These are phyloP conservation scores for Jacaranda mimosifolia DNA, from an alignment of 257 asterid species.

Conservation along the genomic window DNA sequence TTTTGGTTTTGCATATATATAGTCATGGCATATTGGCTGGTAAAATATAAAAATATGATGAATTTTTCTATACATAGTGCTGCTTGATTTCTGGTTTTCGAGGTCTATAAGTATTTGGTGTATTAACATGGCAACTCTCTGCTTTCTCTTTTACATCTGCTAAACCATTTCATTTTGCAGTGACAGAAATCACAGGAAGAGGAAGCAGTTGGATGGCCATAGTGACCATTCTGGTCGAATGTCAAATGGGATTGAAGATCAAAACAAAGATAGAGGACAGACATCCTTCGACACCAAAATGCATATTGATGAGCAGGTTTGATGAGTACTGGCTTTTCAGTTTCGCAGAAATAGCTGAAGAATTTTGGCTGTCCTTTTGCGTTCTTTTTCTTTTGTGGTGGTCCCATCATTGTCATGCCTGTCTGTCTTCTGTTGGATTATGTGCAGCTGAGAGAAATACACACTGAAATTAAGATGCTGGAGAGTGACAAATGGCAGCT, in stretches of 20 bases:
- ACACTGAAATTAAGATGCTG: constrained; percentile 65
- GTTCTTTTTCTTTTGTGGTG: constrained; percentile 14
- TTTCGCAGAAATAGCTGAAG: constrained; percentile 27
- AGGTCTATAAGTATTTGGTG: constrained; percentile 4
- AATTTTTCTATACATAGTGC: background rate
- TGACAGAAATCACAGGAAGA: constrained; percentile 62
- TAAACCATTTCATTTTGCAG: constrained; percentile 42
- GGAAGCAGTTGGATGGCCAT: constrained; percentile 68
- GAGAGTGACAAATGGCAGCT: constrained; percentile 66
- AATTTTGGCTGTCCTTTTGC: constrained; percentile 10
- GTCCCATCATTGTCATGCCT: constrained; percentile 26
- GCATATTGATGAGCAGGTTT: constrained; percentile 69
- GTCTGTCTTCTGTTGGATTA: constrained; percentile 33
- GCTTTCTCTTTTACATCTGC: constrained; percentile 29
- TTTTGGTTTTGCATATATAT: background rate
- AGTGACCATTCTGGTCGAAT: constrained; percentile 70
- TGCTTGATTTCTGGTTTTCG: constrained; percentile 6
- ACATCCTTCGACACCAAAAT: constrained; percentile 57
- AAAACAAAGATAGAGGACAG: constrained; percentile 56
- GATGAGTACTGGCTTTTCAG: constrained; percentile 23
- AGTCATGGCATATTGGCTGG: background rate
- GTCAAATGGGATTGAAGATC: constrained; percentile 67
- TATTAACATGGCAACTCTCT: constrained; percentile 7
- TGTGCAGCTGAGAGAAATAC: constrained; percentile 73
- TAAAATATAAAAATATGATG: background rate